Evolutionary conservation across 495 filamentous ascomycete species (phyloP).

Genomic region (Neurospora discreta): DNA sequence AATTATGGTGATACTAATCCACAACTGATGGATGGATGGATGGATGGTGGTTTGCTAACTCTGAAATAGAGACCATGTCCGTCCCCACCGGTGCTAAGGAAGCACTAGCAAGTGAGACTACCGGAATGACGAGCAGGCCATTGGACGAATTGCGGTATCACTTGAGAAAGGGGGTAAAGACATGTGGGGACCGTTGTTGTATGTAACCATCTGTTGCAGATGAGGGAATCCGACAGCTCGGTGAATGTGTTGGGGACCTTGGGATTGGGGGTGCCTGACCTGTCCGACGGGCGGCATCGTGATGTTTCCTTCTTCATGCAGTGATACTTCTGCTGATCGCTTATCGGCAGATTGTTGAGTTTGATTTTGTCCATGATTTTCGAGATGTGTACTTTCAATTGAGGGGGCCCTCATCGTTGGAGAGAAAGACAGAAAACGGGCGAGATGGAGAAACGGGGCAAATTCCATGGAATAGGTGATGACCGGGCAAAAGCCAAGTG

Average conservation of each 20-base stretch:
- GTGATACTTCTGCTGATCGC: not conserved
- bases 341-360: not conserved
- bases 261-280: not conserved
- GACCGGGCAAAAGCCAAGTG: not conserved
- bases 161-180: not conserved
- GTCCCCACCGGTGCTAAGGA: not conserved
- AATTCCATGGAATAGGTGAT: too few species aligned
- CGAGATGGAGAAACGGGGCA: not conserved
- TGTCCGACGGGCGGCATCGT: not conserved
- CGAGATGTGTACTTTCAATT: not conserved
- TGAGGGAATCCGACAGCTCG: not conserved
- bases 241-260: not conserved
- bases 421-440: not conserved
- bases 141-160: not conserved
- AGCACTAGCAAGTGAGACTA: not conserved
- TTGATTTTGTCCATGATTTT: not conserved
- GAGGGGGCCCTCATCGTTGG: not conserved
- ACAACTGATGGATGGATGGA: not conserved
- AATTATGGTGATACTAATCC: not conserved
- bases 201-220: not conserved
- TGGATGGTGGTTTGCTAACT: not conserved
- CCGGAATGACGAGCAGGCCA: not conserved
- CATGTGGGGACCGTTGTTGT: not conserved
- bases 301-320: not conserved
- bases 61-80: not conserved